Evolutionary conservation across 1,139 yeast species (phyloP).

Genomic region (Nakaseomyces bracarensis): DNA sequence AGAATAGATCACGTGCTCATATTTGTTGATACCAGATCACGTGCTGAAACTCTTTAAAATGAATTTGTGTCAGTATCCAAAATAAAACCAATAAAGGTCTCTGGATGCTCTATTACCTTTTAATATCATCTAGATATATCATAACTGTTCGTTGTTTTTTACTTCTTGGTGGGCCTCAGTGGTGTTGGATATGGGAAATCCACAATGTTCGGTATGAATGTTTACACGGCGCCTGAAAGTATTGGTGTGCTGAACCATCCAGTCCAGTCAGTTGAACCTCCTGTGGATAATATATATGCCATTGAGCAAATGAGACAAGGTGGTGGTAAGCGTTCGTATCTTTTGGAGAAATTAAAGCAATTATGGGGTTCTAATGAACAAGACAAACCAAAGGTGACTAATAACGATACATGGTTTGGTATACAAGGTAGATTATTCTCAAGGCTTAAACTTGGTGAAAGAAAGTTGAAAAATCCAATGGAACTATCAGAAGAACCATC

Average conservation of each 20-base stretch:
- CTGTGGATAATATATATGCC: background rate
- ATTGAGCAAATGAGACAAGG: background rate
- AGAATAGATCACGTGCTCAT: no score
- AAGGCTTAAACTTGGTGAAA: background rate
- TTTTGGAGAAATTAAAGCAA: background rate
- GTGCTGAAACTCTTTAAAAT: no score
- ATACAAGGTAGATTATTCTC: background rate
- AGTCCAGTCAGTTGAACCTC: slow-evolving; percentile 3
- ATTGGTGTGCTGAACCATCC: slow-evolving; percentile 3
- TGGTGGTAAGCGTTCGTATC: background rate
- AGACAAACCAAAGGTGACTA: no score
- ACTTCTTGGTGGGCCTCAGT: no score
- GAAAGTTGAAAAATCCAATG: background rate
- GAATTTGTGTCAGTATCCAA: slow-evolving; percentile 3
- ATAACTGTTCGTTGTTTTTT: no score
- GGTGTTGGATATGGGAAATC: background rate
- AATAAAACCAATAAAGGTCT: background rate
- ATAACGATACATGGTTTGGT: background rate
- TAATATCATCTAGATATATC: no score
- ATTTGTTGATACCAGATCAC: no score
- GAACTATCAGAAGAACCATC: background rate
- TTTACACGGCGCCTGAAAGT: slow-evolving; percentile 4
- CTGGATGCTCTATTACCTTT: no score
- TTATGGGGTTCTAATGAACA: no score
- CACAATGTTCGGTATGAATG: background rate